A percentile compares a stretch with the other conserved stretches of the same genome.
These are phyloP conservation scores for Arbutus unedo DNA, from an alignment of 148 eudicot species.

Conservation along the genomic window DNA sequence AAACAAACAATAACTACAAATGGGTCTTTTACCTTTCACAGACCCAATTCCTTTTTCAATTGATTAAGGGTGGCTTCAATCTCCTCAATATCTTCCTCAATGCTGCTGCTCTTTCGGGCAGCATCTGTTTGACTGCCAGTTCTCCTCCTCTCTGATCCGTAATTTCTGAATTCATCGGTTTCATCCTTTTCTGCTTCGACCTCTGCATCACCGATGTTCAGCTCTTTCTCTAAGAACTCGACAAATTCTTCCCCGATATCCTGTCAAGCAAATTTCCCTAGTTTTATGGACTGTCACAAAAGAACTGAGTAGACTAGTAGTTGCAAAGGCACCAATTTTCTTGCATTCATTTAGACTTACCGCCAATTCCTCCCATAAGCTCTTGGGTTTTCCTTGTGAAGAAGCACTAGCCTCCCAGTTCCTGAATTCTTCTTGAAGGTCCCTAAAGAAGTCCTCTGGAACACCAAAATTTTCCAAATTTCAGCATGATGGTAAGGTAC, in stretches of 20 bases:
- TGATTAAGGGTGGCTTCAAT: constrained; percentile 89
- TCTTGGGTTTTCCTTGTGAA: constrained; percentile 89
- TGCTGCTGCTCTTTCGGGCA: constrained; percentile 35
- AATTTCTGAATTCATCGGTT: constrained; percentile 19
- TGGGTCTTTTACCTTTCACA: constrained; percentile 28
- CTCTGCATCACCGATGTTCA: constrained; percentile 56
- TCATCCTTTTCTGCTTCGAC: constrained; percentile 28
- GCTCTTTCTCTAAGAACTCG: constrained; percentile 93
- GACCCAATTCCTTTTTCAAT: constrained; percentile 80
- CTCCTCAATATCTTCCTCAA: constrained; percentile 70
- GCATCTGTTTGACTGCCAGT: constrained; percentile 26
- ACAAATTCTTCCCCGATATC: constrained; percentile 98
- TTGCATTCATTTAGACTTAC: constrained; percentile 33
- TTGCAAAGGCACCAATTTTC: neutral
- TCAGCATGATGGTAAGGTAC: constrained; percentile 24
- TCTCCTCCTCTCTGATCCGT: constrained; percentile 27
- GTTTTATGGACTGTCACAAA: neutral
- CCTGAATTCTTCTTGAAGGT: constrained; percentile 80
- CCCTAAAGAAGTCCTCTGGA: constrained; percentile 86
- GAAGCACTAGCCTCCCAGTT: constrained; percentile 86
- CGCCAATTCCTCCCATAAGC: constrained; percentile 96
- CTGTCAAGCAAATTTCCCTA: constrained; percentile 32
- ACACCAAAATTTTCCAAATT: constrained; percentile 22
- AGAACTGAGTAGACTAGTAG: neutral
- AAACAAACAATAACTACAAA: neutral